Conservation (phyloP, 345 rosid species). For the Eucalyptus albens region DNA sequence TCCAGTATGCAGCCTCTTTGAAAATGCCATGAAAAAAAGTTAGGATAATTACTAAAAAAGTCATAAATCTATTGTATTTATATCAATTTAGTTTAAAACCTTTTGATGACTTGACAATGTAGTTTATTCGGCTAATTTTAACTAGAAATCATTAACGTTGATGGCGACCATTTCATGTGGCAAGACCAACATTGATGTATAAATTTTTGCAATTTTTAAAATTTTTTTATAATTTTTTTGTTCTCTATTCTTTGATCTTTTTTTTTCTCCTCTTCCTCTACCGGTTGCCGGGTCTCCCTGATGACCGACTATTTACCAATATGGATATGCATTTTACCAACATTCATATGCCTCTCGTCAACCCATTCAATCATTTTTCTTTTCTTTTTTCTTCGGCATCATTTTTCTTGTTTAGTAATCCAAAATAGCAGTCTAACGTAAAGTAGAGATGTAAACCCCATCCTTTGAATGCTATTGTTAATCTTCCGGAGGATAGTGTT, state of each 20-base stretch:
- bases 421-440: neutral
- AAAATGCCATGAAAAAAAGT: neutral
- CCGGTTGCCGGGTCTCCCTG: fast-evolving
- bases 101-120: fast-evolving
- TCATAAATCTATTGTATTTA: no score
- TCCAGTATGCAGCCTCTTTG: fast-evolving
- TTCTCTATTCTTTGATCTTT: no score
- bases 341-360: neutral
- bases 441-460: neutral
- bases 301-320: neutral
- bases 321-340: neutral
- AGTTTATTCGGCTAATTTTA: no score
- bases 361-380: neutral
- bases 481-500: neutral
- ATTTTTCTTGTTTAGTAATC: neutral
- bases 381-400: no score
- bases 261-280: fast-evolving
- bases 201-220: neutral
- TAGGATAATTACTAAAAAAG: no score
- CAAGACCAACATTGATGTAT: fast-evolving
- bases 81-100: fast-evolving
- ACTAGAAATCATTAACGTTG: fast-evolving
- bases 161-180: fast-evolving
- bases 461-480: neutral
- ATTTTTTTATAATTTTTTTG: no score